Conservation (phyloP, 192 early-diverging fungal species). For the Coemansia sp. region DNA sequence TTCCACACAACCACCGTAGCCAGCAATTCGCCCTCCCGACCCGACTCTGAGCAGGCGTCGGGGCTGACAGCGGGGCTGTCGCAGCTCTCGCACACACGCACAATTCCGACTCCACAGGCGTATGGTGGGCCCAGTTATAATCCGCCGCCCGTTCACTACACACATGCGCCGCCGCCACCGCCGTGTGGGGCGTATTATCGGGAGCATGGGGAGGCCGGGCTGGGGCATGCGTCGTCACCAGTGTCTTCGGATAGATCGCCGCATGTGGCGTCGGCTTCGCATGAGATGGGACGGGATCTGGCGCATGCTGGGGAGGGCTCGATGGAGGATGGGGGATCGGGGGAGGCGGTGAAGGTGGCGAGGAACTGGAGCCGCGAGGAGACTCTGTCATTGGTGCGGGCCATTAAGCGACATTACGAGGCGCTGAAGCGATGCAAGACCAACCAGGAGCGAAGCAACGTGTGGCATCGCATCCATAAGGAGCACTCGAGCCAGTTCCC, state of each 20-base stretch:
- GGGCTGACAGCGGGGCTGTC: neutral
- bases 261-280: neutral
- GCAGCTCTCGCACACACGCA: neutral
- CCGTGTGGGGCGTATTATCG: neutral
- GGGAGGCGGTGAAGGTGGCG: conserved; percentile 39
- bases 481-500: conserved; percentile 54
- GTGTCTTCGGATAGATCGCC: neutral
- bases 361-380: conserved; percentile 54
- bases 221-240: neutral
- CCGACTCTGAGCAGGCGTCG: neutral
- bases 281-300: neutral
- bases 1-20: neutral
- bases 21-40: neutral
- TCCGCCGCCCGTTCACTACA: neutral
- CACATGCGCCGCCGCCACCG: neutral
- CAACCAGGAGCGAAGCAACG: conserved; percentile 55
- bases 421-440: conserved; percentile 49
- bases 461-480: conserved; percentile 53
- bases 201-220: neutral
- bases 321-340: neutral
- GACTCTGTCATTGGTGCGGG: conserved; percentile 48
- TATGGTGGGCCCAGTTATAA: neutral
- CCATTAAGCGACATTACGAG: conserved; percentile 51
- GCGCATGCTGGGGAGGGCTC: neutral
- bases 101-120: neutral